Conservation (phyloP, 345 rosid species). For the Hibiscus mutabilis region DNA sequence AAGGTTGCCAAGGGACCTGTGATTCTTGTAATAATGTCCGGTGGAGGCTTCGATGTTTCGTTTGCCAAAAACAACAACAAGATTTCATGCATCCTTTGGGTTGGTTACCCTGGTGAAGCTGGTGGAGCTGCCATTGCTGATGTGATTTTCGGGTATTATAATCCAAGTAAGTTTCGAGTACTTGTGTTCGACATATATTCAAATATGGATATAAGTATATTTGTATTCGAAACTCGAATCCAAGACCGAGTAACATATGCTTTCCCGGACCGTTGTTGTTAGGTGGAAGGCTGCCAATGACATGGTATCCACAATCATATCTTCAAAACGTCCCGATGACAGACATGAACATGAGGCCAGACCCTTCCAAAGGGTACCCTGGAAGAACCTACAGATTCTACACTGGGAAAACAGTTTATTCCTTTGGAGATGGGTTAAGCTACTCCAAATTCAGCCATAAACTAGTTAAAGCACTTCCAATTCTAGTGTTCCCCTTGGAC, state of each 20-base stretch:
- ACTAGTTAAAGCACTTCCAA: no score
- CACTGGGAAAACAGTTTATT: conserved; percentile 36
- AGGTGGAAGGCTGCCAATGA: conserved; percentile 87
- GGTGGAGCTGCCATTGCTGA: conserved; percentile 94
- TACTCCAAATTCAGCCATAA: no score
- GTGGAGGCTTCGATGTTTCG: conserved; percentile 77
- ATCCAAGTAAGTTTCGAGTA: conserved; percentile 55
- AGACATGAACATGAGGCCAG: conserved; percentile 90
- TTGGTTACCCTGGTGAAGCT: conserved; percentile 90
- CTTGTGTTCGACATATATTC: no score
- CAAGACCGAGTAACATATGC: not conserved
- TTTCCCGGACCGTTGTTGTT: not conserved
- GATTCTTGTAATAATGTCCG: conserved; percentile 85
- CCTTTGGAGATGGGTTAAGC: no score
- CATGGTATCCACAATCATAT: conserved; percentile 84
- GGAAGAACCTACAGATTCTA: conserved; percentile 86
- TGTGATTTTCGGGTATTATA: conserved; percentile 56
- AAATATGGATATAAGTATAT: no score
- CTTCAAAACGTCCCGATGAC: conserved; percentile 77
- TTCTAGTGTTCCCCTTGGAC: no score
- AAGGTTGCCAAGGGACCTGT: conserved; percentile 74
- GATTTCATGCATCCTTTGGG: conserved; percentile 79
- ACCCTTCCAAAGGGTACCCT: conserved; percentile 67
- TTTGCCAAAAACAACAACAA: conserved; percentile 58
- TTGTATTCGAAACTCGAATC: not conserved